Conservation (phyloP, 106 monocot genomes). For the Narthecium ossifragum region DNA sequence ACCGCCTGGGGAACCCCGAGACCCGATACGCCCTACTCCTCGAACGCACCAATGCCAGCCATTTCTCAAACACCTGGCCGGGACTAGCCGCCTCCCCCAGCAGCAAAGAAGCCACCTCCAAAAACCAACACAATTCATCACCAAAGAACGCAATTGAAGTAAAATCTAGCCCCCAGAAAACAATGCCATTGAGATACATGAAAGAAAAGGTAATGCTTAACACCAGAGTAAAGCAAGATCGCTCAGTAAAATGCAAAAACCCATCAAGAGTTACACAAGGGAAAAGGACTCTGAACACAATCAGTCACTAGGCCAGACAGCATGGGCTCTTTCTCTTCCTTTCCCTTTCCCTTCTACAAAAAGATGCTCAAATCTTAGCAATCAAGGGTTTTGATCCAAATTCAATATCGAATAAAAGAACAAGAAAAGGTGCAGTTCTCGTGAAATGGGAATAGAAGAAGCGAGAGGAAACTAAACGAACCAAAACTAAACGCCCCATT, state of each 20-base stretch:
- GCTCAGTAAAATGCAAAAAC: no score
- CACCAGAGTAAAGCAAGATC: no score
- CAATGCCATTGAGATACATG: no score
- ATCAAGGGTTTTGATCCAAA: background rate
- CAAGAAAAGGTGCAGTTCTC: no score
- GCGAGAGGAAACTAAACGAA: no score
- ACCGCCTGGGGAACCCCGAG: constrained; percentile 28
- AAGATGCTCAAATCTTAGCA: background rate
- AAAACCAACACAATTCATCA: background rate
- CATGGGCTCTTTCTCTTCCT: constrained; percentile 2
- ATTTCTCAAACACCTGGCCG: constrained; percentile 37
- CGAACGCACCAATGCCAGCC: constrained; percentile 37
- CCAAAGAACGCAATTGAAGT: background rate
- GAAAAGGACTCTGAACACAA: background rate
- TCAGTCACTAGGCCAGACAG: background rate
- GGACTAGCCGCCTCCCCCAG: constrained; percentile 14
- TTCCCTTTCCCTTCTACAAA: background rate
- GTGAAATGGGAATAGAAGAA: no score
- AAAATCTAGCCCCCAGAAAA: no score
- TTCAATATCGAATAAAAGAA: no score
- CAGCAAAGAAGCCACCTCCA: constrained; percentile 23
- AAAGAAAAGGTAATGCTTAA: no score
- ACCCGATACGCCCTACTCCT: constrained; percentile 14
- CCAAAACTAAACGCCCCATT: background rate
- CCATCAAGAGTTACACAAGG: no score